Evolutionary conservation across 345 rosid species (phyloP).

Genomic region (Dimocarpus longan): DNA sequence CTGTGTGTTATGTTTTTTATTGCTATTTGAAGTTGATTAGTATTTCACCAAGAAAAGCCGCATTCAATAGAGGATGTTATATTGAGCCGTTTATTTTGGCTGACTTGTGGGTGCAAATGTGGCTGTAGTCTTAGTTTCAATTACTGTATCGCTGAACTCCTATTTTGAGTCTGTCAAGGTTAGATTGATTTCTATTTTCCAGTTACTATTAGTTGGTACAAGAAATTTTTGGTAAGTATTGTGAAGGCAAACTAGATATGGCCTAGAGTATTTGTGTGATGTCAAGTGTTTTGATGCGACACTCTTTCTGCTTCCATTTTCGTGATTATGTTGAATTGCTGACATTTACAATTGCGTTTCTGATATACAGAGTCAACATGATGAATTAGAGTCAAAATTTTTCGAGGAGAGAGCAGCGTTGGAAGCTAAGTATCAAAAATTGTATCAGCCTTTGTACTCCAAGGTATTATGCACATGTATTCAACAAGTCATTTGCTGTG

Average conservation of each 20-base stretch:
- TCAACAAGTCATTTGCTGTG: neutral
- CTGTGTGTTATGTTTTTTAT: neutral
- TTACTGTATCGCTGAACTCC: neutral
- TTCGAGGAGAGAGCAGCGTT: conserved; percentile 91
- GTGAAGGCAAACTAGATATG: neutral
- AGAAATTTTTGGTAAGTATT: neutral
- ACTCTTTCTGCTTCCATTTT: neutral
- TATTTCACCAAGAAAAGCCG: too few species aligned
- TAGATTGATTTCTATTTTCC: neutral
- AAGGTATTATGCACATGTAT: conserved; percentile 46
- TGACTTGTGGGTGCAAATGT: neutral
- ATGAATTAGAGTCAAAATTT: conserved; percentile 83
- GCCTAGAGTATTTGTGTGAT: neutral
- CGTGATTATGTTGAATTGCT: neutral
- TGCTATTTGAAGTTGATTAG: neutral
- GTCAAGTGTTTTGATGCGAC: neutral
- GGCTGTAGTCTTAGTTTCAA: neutral
- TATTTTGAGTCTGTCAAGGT: neutral
- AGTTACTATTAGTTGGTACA: neutral
- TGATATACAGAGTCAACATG: conserved; percentile 66
- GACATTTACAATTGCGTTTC: neutral
- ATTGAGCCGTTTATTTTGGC: neutral
- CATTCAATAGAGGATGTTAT: neutral
- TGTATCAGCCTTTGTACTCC: conserved; percentile 76
- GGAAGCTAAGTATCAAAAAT: conserved; percentile 86